Base-by-base conservation (phyloP, 768 basidiomycete species). In the Mycena chlorophos region DNA sequence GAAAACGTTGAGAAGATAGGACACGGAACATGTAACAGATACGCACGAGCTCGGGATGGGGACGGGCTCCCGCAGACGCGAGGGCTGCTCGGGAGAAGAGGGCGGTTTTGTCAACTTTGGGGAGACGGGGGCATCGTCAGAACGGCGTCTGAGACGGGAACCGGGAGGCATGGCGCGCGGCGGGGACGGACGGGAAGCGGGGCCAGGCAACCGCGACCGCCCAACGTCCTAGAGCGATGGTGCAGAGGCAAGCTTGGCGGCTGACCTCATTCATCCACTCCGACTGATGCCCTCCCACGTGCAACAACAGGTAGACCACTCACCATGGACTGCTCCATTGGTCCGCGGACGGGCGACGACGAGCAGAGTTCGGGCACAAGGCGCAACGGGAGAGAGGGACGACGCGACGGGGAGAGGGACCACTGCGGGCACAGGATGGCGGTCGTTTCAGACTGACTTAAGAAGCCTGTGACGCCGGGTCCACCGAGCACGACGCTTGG, bases 41-140 rank as follows among this genome's bases (percentile, higher is more conserved):
- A n/a, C n/a, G n/a, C n/a, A n/a, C n/a, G n/a, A n/a, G 70, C 57
- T 83, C 82, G 25, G 69, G 64, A 55, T 72, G 73, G 20, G 81
- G 83, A n/a, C 75, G 78, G 45, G 45, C 45, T 46, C 45, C 20
- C 45, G 12, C 23, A 20, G 26, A 13, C 45, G 45, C 23, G 22
- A 37, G 82, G 75, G 19, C 83, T 82, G 61, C 72, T 77, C 50
- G 73, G 65, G 42, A 66, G 61, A 46, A 6, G 45, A 5, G 19
- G 39, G 20, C 23, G 67, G 65, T 63, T 76, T 78, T 52, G 71
- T 69, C 77, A 81, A 79, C 42, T 57, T 55, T 55, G 65, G 58
- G 55, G 63, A 55, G 27, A 64, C n/a, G n/a, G n/a, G n/a, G n/a
- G n/a, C 65, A 64, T 75, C 56, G 65, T 80, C 73, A 71, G 72